Evolutionary conservation across 2,329 filamentous ascomycete species (phyloP).

Genomic region (Penicillium sp.): DNA sequence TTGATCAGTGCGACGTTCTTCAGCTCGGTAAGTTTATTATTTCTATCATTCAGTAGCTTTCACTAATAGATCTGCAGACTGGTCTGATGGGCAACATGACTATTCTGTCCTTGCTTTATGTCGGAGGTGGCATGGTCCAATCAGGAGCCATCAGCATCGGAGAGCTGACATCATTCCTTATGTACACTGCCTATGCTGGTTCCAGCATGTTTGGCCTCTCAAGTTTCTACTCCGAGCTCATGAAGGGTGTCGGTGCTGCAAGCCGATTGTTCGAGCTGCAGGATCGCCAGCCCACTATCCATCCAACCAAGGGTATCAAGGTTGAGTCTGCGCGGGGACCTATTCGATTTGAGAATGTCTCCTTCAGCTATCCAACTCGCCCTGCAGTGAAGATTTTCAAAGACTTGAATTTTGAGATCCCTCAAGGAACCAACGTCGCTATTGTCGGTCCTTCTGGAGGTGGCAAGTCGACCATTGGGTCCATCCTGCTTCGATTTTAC

Average conservation of each 20-base stretch:
- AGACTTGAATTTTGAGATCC: slow-evolving; percentile 86
- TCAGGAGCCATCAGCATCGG: slow-evolving; percentile 85
- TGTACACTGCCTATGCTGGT: slow-evolving; percentile 90
- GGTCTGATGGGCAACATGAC: slow-evolving; percentile 97
- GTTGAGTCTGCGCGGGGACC: slow-evolving; percentile 85
- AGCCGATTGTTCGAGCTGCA: slow-evolving; percentile 94
- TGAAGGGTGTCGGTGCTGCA: slow-evolving; percentile 98
- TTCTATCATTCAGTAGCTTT: background rate
- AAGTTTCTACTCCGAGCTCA: slow-evolving; percentile 95
- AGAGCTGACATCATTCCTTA: slow-evolving; percentile 93
- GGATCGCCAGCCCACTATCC: slow-evolving; percentile 83
- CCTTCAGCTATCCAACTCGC: slow-evolving; percentile 90
- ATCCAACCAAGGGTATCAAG: slow-evolving; percentile 79
- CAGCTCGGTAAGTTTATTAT: slow-evolving; percentile 56
- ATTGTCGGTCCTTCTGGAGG: slow-evolving; percentile 96
- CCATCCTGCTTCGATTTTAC: slow-evolving; percentile 91
- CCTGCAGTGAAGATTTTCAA: slow-evolving; percentile 92
- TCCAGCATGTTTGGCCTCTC: slow-evolving; percentile 93
- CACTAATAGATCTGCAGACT: slow-evolving; percentile 61
- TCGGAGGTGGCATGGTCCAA: slow-evolving; percentile 88
- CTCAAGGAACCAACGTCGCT: slow-evolving; percentile 90
- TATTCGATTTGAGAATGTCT: slow-evolving; percentile 85
- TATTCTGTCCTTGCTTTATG: slow-evolving; percentile 85
- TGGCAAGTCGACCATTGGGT: slow-evolving; percentile 94
- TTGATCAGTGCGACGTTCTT: slow-evolving; percentile 92